phyloP scores from a whole-genome alignment of 106 monocot genomes.

The Xerophyta viscosa region DNA sequence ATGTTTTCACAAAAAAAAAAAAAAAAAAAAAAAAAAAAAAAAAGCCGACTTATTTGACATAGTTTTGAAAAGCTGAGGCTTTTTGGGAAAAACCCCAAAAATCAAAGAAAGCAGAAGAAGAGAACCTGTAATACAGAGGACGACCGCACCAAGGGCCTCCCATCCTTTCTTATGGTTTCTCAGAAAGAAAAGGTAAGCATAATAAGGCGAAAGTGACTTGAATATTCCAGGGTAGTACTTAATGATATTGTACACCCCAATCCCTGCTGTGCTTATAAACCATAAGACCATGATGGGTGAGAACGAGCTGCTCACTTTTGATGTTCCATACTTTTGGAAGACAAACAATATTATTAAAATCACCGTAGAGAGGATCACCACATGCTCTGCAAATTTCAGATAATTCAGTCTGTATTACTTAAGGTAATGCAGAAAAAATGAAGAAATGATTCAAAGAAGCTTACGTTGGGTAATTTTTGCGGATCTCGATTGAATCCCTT shows the following conservation, averaged over 20 bases:
- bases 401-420: too few species aligned
- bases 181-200: slow-evolving; percentile 40
- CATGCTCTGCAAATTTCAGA: slow-evolving; percentile 14
- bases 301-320: slow-evolving; percentile 47
- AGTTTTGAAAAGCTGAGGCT: too few species aligned
- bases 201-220: slow-evolving; percentile 47
- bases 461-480: slow-evolving; percentile 41
- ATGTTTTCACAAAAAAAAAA: too few species aligned
- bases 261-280: slow-evolving; percentile 22
- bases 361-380: slow-evolving; percentile 33
- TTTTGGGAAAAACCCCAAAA: too few species aligned
- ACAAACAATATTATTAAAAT: slow-evolving; percentile 46
- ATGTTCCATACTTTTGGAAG: slow-evolving; percentile 51
- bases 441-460: too few species aligned
- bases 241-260: slow-evolving; percentile 51
- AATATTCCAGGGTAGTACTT: slow-evolving; percentile 36
- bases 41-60: too few species aligned
- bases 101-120: too few species aligned
- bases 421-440: background rate
- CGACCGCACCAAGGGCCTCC: slow-evolving; percentile 44
- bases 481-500: slow-evolving; percentile 60
- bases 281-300: slow-evolving; percentile 57
- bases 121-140: slow-evolving; percentile 49
- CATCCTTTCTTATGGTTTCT: slow-evolving; percentile 34
- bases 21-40: too few species aligned